Evolutionary conservation across 768 basidiomycete genomes (phyloP), one percentile per base, ranked within the genome.

Genomic region (Exsudoporus frostii): DNA sequence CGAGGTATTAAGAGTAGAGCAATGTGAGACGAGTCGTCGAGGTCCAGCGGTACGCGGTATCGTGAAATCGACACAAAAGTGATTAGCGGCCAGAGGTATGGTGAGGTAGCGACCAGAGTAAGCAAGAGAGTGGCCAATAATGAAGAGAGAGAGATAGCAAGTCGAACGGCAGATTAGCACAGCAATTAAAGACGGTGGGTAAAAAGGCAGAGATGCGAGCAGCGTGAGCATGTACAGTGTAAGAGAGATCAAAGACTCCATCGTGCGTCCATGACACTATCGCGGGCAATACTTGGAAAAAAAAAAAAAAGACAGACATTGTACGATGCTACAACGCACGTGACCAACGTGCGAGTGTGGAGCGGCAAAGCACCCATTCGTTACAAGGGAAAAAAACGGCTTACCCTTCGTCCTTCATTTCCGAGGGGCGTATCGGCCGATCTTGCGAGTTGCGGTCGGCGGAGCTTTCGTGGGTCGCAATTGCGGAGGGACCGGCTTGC

Each of bases 401-500:
- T 86, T 79, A 90, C 88, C 88, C 88, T 77, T 84, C 83, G 66
- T 90, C 88, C 55, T 86, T 84, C 85, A 86, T 86, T 67, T 90
- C 87, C 19, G 81, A 81, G 9, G 83, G 83, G 57, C 84, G 80
- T 62, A 85, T 77, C 17, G 80, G 76, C 65, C 79, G 78, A 14
- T 81, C 74, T 43, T 72, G 74, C 49, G 77, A 73, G 30, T 50
- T 60, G 34, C 61, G 65, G 47, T 69, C 65, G 19, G 68, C 55
- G 14, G 68, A 46, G n/a, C 66, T 63, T 38, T 72, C 69, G 46
- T 72, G 74, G 11, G 75, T 73, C 24, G 70, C 64, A 11, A 74
- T 74, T 1, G 65, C 67, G 39, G 63, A 69, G 3, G 63, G 64
- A 13, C 51, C 67, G 45, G 54, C 52, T 45, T 56, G 65, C 46